These are phyloP conservation scores for Endoconidiophora polonica DNA, from an alignment of 2,329 filamentous ascomycete genomes.

Conservation along the genomic window DNA sequence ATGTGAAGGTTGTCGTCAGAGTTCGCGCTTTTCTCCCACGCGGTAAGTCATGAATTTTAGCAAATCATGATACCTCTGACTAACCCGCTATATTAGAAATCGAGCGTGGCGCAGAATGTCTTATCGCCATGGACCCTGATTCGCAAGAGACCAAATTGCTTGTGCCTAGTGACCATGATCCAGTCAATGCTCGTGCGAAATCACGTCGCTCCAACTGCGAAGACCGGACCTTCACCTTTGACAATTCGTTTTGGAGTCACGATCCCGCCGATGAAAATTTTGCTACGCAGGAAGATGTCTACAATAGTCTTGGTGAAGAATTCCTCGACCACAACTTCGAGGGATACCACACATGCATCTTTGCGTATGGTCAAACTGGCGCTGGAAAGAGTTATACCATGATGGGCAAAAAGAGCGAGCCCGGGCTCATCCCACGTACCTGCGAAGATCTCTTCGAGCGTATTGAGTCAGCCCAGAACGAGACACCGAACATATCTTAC, in stretches of 20 bases:
- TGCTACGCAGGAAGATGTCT: slow-evolving; percentile 81
- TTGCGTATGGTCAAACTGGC: slow-evolving; percentile 94
- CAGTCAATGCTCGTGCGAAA: slow-evolving; percentile 40
- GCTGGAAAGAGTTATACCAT: slow-evolving; percentile 97
- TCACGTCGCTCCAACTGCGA: slow-evolving; percentile 55
- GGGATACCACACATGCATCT: slow-evolving; percentile 97
- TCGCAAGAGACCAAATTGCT: slow-evolving; percentile 72
- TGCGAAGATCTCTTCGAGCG: slow-evolving; percentile 93
- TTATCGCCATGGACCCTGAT: slow-evolving; percentile 79
- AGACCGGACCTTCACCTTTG: slow-evolving; percentile 86
- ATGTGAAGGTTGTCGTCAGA: slow-evolving; percentile 68
- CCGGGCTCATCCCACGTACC: slow-evolving; percentile 83
- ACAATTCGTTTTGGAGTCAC: slow-evolving; percentile 98
- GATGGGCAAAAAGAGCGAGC: slow-evolving; percentile 78
- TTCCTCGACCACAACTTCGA: slow-evolving; percentile 99
- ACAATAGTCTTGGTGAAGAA: slow-evolving; percentile 85
- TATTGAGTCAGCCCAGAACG: slow-evolving; percentile 59
- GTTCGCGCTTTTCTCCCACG: slow-evolving; percentile 63
- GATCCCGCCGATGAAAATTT: slow-evolving; percentile 66
- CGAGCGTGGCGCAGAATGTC: slow-evolving; percentile 62
- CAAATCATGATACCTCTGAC: background rate
- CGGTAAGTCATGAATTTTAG: slow-evolving; percentile 33
- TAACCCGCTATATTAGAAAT: slow-evolving; percentile 43
- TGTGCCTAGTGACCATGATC: slow-evolving; percentile 42
- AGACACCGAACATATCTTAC: slow-evolving; percentile 85